phyloP scores from a whole-genome alignment of 176 grass and related monocot species.

The Ampelocalamus luodianensis region DNA sequence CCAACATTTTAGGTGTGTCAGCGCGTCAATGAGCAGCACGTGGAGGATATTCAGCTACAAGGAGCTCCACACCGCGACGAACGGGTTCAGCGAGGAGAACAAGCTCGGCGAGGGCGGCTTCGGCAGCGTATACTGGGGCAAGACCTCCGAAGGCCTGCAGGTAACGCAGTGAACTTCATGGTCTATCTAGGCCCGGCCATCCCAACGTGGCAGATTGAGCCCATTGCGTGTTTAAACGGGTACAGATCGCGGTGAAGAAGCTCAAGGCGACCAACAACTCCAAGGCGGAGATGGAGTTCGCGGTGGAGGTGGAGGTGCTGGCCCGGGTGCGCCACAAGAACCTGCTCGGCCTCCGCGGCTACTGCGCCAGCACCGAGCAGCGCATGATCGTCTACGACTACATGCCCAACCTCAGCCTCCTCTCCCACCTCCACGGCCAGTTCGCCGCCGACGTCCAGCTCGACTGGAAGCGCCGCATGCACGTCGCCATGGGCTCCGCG shows the following conservation, averaged over 20 bases:
- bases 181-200: too few relatives aligned
- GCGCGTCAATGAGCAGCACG: conserved; percentile 37
- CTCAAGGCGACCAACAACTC: conserved; percentile 70
- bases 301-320: conserved; percentile 72
- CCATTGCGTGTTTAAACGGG: too few relatives aligned
- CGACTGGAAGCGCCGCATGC: conserved; percentile 54
- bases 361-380: conserved; percentile 58
- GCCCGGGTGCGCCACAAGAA: conserved; percentile 69
- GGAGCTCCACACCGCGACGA: conserved; percentile 65
- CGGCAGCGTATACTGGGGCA: conserved; percentile 74
- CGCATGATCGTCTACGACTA: conserved; percentile 82
- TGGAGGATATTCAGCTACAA: conserved; percentile 80
- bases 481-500: conserved; percentile 51
- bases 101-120: conserved; percentile 85
- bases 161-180: background rate
- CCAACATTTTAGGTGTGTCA: conserved; percentile 22
- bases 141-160: conserved; percentile 65
- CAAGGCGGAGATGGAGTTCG: conserved; percentile 87
- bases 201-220: too few relatives aligned
- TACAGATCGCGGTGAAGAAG: conserved; percentile 71
- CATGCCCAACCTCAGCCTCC: conserved; percentile 77
- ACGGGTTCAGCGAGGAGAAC: conserved; percentile 73
- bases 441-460: conserved; percentile 45
- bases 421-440: conserved; percentile 75
- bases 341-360: conserved; percentile 68